These are phyloP conservation scores for Tribonema minus DNA, from an alignment of 108 stramenopile genomes.

Conservation along the genomic window DNA sequence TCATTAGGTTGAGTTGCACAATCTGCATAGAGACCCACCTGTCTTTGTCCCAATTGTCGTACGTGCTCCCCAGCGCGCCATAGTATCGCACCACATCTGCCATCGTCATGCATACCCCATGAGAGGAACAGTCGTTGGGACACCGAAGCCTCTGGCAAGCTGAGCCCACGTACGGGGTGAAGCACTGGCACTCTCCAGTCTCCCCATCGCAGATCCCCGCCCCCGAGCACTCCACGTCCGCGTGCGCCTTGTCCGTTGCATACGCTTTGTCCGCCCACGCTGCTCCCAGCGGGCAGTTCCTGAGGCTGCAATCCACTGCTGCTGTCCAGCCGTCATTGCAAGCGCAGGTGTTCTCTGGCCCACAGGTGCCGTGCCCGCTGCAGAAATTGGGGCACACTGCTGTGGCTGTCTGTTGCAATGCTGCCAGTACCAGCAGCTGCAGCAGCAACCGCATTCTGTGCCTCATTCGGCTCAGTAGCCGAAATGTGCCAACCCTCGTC, in stretches of 20 bases:
- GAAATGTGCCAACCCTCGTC: no score
- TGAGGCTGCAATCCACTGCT: constrained; percentile 55
- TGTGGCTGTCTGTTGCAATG: no score
- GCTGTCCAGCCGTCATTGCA: constrained; percentile 46
- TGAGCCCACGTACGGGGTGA: constrained; percentile 67
- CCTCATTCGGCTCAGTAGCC: no score
- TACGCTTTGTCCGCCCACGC: constrained; percentile 32
- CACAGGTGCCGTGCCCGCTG: constrained; percentile 61
- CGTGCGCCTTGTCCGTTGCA: constrained; percentile 22
- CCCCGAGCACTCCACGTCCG: constrained; percentile 68
- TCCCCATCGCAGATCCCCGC: constrained; percentile 71
- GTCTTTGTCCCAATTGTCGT: constrained; percentile 50
- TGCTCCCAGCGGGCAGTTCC: constrained; percentile 64
- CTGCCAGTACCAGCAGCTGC: no score
- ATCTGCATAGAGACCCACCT: no score
- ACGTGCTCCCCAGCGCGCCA: constrained; percentile 40
- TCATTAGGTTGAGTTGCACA: no score
- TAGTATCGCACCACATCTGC: constrained; percentile 38
- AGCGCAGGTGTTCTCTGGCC: constrained; percentile 61
- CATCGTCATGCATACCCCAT: constrained; percentile 45
- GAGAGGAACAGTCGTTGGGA: constrained; percentile 45
- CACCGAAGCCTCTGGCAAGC: constrained; percentile 64
- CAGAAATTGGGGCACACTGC: constrained; percentile 45
- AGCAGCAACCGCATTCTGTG: no score
- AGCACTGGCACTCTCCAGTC: constrained; percentile 69